Evolutionary conservation across 2,329 filamentous ascomycete genomes (phyloP).

Genomic region (Cladosporium sp.): DNA sequence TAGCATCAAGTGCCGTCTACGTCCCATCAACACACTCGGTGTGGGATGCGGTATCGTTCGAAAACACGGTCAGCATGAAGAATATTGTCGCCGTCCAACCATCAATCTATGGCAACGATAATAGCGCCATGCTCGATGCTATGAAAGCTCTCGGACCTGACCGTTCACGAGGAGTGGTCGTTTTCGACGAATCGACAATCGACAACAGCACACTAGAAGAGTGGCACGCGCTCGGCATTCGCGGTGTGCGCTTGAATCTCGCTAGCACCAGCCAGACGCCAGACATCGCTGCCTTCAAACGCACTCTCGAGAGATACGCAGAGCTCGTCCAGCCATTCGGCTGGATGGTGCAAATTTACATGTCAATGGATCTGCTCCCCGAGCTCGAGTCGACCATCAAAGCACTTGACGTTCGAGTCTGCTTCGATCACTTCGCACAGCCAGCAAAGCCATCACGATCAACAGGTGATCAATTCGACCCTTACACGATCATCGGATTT

Average conservation of each 20-base stretch:
- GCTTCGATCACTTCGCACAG: slow-evolving; percentile 57
- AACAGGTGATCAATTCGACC: slow-evolving; percentile 32
- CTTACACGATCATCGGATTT: slow-evolving; percentile 44
- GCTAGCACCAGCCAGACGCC: slow-evolving; percentile 23
- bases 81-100: slow-evolving; percentile 28
- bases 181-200: slow-evolving; percentile 26
- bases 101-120: slow-evolving; percentile 32
- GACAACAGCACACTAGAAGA: slow-evolving; percentile 19
- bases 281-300: slow-evolving; percentile 21
- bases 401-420: slow-evolving; percentile 47
- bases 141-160: slow-evolving; percentile 21
- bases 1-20: slow-evolving; percentile 29
- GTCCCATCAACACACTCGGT: slow-evolving; percentile 5
- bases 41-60: slow-evolving; percentile 19
- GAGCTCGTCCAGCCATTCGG: slow-evolving; percentile 23
- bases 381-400: slow-evolving; percentile 49
- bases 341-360: slow-evolving; percentile 32
- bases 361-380: slow-evolving; percentile 31
- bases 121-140: slow-evolving; percentile 29
- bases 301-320: slow-evolving; percentile 21
- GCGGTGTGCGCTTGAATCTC: slow-evolving; percentile 32
- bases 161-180: slow-evolving; percentile 27
- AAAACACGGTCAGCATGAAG: slow-evolving; percentile 23
- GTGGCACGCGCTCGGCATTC: slow-evolving; percentile 28
- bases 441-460: slow-evolving; percentile 39